Evolutionary conservation across 495 filamentous ascomycete genomes (phyloP).

Genomic region (Corynascus novoguineensis): DNA sequence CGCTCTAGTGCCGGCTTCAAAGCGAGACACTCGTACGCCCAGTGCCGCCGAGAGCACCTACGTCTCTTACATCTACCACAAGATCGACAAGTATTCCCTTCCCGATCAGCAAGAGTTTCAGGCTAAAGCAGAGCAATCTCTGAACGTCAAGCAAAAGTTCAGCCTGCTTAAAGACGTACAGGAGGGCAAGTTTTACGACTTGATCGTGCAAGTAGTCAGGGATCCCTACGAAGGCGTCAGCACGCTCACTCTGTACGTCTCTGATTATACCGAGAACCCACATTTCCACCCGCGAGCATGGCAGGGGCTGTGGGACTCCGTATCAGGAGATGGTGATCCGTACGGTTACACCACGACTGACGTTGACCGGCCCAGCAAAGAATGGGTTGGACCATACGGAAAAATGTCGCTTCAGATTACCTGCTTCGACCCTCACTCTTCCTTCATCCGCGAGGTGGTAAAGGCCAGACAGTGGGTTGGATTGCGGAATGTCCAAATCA

Average conservation of each 20-base stretch:
- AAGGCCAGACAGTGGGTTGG: slow-evolving; percentile 54
- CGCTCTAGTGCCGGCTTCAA: slow-evolving; percentile 24
- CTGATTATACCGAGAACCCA: slow-evolving; percentile 75
- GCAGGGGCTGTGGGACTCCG: slow-evolving; percentile 31
- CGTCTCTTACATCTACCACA: slow-evolving; percentile 38
- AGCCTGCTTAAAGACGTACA: slow-evolving; percentile 59
- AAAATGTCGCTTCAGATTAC: slow-evolving; percentile 67
- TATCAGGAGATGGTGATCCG: slow-evolving; percentile 25
- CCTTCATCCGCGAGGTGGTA: slow-evolving; percentile 50
- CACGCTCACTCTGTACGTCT: slow-evolving; percentile 63
- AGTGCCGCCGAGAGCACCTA: slow-evolving; percentile 32
- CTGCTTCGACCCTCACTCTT: slow-evolving; percentile 64
- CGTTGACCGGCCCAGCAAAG: not conserved
- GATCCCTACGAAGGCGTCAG: slow-evolving; percentile 47
- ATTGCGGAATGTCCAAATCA: slow-evolving; percentile 70
- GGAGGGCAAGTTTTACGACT: slow-evolving; percentile 54
- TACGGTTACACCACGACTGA: slow-evolving; percentile 27
- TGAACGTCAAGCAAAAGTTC: slow-evolving; percentile 51
- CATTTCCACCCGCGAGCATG: slow-evolving; percentile 54
- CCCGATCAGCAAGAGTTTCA: slow-evolving; percentile 46
- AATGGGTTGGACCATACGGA: slow-evolving; percentile 75
- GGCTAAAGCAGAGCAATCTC: slow-evolving; percentile 33
- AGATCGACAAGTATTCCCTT: slow-evolving; percentile 36
- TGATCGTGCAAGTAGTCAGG: slow-evolving; percentile 72
- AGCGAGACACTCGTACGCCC: slow-evolving; percentile 13